Base-by-base conservation (phyloP, 108 stramenopile genomes). In the Skeletonema tropicum region DNA sequence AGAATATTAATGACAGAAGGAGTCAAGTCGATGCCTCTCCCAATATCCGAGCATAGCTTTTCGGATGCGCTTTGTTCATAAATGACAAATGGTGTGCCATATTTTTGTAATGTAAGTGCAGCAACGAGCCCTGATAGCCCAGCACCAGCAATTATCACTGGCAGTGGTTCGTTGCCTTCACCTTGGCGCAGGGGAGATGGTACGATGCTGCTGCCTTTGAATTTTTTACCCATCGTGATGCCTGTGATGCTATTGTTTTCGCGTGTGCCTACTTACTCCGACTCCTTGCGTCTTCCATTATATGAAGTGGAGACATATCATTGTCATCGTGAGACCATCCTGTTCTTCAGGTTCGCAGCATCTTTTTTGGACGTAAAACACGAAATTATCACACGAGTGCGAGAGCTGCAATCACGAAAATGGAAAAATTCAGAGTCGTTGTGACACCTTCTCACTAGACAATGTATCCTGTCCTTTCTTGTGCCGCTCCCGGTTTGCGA, bases 81-180 rank as follows among this genome's bases (percentile, higher is more conserved):
- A n/a, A 79, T 57, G 42, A 79, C 67, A 25, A 79, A 75, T 17
- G 74, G 77, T 21, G 73, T 32, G 17, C 57, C 68, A 17, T 52
- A 19, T 35, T 61, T 31, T 66, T 74, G 15, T 13, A 88, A 15
- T 17, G 82, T 66, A 33, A 84, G 66, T 6, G 88, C 88, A 10
- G 85, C 33, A 10, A 86, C 66, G 17, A 88, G 74, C 23, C 87
- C 87, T 5, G 86, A 84, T 17, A 84, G 81, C 5, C 87, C 87
- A 1, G 86, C 87, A 15, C 88, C 88, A 3, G 79, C 87, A 41
- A 88, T 83, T 10, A 87, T 71, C 21, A 88, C 83, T 13, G 77
- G 77, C 0, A 45, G 42, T n/a, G 42, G 42, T 45, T 45, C 39
- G 11, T 41, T 13, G 10, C 13, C 39, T 10, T 12, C 10, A 11